These are phyloP conservation scores for Prunus davidiana DNA, from an alignment of 306 rosid species.

Conservation along the genomic window DNA sequence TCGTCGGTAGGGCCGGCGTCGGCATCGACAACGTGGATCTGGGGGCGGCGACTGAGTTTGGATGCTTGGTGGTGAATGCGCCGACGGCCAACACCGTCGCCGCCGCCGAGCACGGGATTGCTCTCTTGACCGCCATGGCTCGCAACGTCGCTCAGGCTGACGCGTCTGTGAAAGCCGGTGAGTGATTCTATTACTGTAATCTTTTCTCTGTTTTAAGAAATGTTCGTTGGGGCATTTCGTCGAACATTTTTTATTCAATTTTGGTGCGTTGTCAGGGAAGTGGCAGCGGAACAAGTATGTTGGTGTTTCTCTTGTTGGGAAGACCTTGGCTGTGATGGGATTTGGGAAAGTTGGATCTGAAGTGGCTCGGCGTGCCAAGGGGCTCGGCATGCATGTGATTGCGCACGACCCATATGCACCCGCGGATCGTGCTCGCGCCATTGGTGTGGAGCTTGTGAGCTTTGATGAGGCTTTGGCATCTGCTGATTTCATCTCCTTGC, in stretches of 20 bases:
- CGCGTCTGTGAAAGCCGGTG: constrained; percentile 89
- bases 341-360: constrained; percentile 98
- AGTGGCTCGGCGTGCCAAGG: constrained; percentile 97
- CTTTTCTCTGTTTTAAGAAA: background rate
- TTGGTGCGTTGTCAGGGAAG: constrained; percentile 45
- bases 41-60: constrained; percentile 97
- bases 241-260: constrained; percentile 10
- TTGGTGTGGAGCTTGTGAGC: constrained; percentile 94
- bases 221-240: constrained; percentile 16
- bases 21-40: constrained; percentile 99
- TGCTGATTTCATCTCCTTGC: constrained; percentile 93
- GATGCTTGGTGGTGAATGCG: constrained; percentile 91
- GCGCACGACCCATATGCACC: constrained; percentile 97
- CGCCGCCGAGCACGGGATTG: constrained; percentile 95
- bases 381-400: constrained; percentile 96
- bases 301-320: constrained; percentile 95
- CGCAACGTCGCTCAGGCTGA: constrained; percentile 97
- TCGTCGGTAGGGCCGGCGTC: constrained; percentile 96
- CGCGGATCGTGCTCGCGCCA: constrained; percentile 94
- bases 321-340: constrained; percentile 94
- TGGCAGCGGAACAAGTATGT: constrained; percentile 93
- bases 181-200: background rate
- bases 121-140: constrained; percentile 91
- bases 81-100: constrained; percentile 98
- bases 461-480: constrained; percentile 82